Conservation (phyloP, 2,329 filamentous ascomycete species). For the Epicoccum nigrum region DNA sequence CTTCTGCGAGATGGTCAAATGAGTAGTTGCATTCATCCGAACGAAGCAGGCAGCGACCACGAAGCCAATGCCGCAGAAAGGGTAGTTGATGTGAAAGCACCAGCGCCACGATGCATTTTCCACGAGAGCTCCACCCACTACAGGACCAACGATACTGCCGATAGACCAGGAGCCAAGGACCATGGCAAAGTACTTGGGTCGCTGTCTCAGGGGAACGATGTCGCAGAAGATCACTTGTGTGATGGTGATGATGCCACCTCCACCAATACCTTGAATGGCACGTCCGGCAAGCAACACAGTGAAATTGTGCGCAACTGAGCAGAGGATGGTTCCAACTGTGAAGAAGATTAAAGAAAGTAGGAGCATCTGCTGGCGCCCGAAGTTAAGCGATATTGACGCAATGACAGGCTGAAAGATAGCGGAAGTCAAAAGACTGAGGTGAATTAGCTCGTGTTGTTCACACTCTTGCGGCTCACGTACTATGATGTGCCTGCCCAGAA, state of each 20-base stretch:
- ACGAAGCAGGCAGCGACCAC: conserved; percentile 32
- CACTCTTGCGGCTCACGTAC: neutral
- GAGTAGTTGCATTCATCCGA: conserved; percentile 24
- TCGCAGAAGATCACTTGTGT: conserved; percentile 54
- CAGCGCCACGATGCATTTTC: conserved; percentile 63
- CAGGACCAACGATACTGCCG: conserved; percentile 59
- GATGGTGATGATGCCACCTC: conserved; percentile 50
- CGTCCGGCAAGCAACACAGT: conserved; percentile 44
- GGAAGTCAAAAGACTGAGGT: conserved; percentile 61
- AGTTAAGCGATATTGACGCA: conserved; percentile 52
- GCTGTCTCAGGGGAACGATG: conserved; percentile 50
- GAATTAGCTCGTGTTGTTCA: neutral
- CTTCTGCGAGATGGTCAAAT: conserved; percentile 30
- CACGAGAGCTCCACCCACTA: conserved; percentile 58
- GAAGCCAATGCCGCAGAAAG: conserved; percentile 52
- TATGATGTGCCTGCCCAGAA: conserved; percentile 77
- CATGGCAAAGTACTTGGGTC: conserved; percentile 51
- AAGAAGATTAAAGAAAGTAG: conserved; percentile 52
- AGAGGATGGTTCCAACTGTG: conserved; percentile 55
- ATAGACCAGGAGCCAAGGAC: conserved; percentile 57
- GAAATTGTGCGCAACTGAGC: conserved; percentile 46
- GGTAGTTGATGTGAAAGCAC: conserved; percentile 70
- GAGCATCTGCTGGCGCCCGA: conserved; percentile 55
- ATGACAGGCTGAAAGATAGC: conserved; percentile 64
- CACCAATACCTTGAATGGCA: conserved; percentile 48